Evolutionary conservation across 2,329 filamentous ascomycete genomes (phyloP).

Genomic region (Phaeosphaeria sp.): DNA sequence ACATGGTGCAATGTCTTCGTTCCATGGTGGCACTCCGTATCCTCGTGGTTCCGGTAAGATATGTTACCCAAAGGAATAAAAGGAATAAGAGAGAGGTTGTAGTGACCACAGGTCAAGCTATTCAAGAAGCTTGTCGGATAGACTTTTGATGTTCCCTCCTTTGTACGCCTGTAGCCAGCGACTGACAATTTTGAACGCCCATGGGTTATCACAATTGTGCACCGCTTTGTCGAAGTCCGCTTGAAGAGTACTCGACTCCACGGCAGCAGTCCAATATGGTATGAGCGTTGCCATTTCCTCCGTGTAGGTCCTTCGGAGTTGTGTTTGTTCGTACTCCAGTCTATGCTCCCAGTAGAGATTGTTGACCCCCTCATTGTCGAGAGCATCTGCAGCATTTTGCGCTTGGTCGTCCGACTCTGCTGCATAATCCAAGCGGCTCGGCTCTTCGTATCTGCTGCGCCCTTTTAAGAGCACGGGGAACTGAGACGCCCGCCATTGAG

Average conservation of each 20-base stretch:
- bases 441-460: conserved; percentile 6
- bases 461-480: conserved; percentile 14
- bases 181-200: neutral
- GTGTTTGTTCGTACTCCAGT: conserved; percentile 14
- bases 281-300: neutral
- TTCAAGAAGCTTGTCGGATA: neutral
- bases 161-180: neutral
- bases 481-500: conserved; percentile 15
- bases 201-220: neutral
- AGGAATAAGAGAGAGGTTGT: no score
- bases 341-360: conserved; percentile 16
- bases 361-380: conserved; percentile 13
- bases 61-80: no score
- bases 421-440: neutral
- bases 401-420: neutral
- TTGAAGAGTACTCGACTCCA: neutral
- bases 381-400: neutral
- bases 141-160: neutral
- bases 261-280: neutral
- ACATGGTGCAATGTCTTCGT: no score
- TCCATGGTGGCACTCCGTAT: no score
- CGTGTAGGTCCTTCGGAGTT: conserved; percentile 11
- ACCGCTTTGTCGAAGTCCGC: neutral
- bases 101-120: neutral
- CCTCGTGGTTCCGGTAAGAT: no score